Percentiles rank a stretch among this genome's conserved stretches.
These are phyloP conservation scores for Toxicodendron radicans DNA, from an alignment of 345 rosid species.

Conservation along the genomic window DNA sequence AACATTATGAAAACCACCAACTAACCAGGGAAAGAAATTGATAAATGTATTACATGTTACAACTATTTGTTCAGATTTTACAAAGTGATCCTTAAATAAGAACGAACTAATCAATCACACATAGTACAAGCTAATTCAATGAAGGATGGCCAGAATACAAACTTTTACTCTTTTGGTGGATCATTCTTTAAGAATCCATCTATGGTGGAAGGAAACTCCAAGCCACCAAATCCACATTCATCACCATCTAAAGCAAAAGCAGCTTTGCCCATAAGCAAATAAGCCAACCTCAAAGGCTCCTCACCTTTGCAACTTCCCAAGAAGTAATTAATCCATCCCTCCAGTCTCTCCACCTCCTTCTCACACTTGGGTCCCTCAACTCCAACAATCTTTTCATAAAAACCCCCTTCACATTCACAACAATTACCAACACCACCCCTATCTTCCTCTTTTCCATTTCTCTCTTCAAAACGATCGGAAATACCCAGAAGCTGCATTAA, in stretches of 20 bases:
- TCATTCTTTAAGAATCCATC: constrained; percentile 40
- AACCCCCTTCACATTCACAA: constrained; percentile 35
- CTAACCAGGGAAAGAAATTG: not conserved
- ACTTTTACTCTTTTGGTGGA: constrained; percentile 35
- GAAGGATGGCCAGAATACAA: not conserved
- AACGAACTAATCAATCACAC: not conserved
- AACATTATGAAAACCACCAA: not conserved
- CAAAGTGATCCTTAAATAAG: not conserved
- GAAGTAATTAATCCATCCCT: constrained; percentile 44
- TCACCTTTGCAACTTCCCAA: constrained; percentile 22
- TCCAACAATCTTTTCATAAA: constrained; percentile 48
- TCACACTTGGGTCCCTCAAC: constrained; percentile 52
- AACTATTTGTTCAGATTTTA: not conserved
- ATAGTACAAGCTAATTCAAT: not conserved
- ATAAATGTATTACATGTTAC: too few species aligned
- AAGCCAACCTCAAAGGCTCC: constrained; percentile 50
- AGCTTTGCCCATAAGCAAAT: constrained; percentile 52
- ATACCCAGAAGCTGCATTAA: constrained; percentile 42
- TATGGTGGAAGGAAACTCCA: constrained; percentile 50
- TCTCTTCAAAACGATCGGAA: constrained; percentile 11
- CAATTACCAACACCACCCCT: constrained; percentile 10
- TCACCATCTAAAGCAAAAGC: constrained; percentile 21
- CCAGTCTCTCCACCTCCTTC: constrained; percentile 43
- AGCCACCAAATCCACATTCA: constrained; percentile 26
- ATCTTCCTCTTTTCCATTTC: constrained; percentile 16